Conservation (phyloP, 257 asterid species). For the Nicotiana tabacum region DNA sequence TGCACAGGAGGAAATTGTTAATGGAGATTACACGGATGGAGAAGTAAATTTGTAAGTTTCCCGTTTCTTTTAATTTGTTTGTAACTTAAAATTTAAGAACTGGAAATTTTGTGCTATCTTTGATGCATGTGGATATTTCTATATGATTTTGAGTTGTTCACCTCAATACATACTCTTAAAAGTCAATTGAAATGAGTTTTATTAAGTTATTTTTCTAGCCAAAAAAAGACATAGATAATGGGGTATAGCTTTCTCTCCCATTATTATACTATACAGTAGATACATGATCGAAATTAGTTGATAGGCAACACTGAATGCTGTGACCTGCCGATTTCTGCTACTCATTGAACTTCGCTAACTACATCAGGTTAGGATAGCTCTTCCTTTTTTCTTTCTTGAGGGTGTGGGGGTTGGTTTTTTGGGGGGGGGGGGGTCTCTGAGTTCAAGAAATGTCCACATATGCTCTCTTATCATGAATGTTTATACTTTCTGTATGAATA, state of each 20-base stretch:
- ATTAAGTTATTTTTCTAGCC: neutral
- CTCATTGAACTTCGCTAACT: neutral
- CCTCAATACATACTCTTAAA: neutral
- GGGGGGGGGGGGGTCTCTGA: neutral
- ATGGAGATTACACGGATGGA: conserved; percentile 29
- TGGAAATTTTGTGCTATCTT: neutral
- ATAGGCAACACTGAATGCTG: neutral
- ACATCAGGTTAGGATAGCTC: neutral
- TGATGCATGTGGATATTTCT: neutral
- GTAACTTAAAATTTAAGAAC: neutral
- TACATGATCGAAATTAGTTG: neutral
- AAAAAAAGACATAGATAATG: neutral
- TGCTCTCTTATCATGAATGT: neutral
- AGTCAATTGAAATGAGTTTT: neutral
- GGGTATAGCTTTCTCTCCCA: neutral
- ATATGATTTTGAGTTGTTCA: neutral
- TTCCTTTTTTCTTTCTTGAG: neutral
- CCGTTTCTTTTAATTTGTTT: neutral
- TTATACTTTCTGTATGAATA: neutral
- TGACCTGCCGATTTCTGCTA: neutral
- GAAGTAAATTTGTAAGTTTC: conserved; percentile 59
- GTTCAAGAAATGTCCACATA: neutral
- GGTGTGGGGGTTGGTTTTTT: neutral
- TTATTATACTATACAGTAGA: neutral
- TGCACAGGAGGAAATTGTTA: conserved; percentile 56